Conservation (phyloP, 2,329 filamentous ascomycete genomes). For the Magnaporthiopsis incrustans region DNA sequence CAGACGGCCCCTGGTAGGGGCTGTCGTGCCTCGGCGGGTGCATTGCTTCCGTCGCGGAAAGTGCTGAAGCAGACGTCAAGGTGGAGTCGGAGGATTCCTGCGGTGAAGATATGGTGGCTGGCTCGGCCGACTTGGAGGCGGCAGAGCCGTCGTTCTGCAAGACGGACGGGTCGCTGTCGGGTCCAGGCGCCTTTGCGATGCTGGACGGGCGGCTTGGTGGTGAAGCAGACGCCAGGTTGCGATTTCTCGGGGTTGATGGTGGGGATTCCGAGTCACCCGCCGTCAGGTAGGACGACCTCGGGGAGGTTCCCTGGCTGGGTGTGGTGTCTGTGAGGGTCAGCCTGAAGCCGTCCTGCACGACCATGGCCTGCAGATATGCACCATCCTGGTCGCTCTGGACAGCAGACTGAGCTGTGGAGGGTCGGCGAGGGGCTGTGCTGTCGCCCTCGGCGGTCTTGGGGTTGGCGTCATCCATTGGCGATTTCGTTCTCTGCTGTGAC, state of each 20-base stretch:
- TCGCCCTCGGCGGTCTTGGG: conserved; percentile 14
- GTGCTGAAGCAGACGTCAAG: conserved; percentile 23
- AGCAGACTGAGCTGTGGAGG: conserved; percentile 11
- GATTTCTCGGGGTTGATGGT: not conserved
- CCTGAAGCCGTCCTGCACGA: conserved; percentile 14
- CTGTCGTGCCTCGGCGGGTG: conserved; percentile 36
- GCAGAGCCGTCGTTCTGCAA: not conserved
- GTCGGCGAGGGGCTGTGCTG: conserved; percentile 12
- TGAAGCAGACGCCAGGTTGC: not conserved
- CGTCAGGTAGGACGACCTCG: not conserved
- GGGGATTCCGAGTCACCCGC: not conserved
- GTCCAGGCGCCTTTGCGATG: conserved; percentile 43
- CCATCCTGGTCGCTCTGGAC: conserved; percentile 7
- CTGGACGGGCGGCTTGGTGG: conserved; percentile 33
- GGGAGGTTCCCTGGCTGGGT: not conserved
- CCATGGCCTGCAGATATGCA: conserved; percentile 7
- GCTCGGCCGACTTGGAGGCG: not conserved
- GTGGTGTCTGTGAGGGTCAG: conserved; percentile 1
- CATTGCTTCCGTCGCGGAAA: conserved; percentile 26
- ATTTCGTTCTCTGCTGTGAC: not conserved
- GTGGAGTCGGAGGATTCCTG: conserved; percentile 14
- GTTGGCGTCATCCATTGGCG: conserved; percentile 13
- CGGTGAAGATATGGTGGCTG: not conserved
- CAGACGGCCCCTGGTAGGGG: conserved; percentile 61
- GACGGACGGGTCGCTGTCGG: conserved; percentile 35